phyloP scores from a whole-genome alignment of 73 alveolate species.

The Tetrahymena borealis region DNA sequence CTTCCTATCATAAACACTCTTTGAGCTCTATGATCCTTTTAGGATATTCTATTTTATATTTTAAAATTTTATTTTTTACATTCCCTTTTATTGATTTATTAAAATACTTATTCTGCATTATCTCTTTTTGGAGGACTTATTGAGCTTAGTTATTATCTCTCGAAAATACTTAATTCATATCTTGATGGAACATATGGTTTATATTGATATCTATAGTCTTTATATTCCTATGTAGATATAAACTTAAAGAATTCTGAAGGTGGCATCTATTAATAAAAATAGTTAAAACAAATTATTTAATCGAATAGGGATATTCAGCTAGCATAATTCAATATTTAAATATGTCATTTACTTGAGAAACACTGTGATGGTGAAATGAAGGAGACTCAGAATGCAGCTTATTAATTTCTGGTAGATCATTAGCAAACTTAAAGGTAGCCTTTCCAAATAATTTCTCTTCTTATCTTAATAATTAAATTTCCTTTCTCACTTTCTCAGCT shows the following conservation, averaged over 20 bases:
- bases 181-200: neutral
- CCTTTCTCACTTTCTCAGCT: neutral
- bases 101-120: neutral
- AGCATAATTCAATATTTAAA: too few relatives aligned
- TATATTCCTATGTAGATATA: neutral
- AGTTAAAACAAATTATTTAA: too few relatives aligned
- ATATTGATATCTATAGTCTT: neutral
- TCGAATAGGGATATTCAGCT: too few relatives aligned
- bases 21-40: neutral
- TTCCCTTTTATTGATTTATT: neutral
- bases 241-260: neutral
- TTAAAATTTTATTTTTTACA: too few relatives aligned
- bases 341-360: neutral
- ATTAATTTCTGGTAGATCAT: neutral
- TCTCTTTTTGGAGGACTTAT: neutral
- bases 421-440: neutral
- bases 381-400: neutral
- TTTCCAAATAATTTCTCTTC: neutral
- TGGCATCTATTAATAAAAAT: too few relatives aligned
- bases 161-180: neutral
- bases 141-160: neutral
- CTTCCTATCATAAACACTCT: neutral
- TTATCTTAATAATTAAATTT: neutral
- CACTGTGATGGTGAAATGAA: neutral
- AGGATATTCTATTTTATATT: neutral